phyloP scores from a whole-genome alignment of 768 basidiomycete genomes.

The Kwoniella europaea region DNA sequence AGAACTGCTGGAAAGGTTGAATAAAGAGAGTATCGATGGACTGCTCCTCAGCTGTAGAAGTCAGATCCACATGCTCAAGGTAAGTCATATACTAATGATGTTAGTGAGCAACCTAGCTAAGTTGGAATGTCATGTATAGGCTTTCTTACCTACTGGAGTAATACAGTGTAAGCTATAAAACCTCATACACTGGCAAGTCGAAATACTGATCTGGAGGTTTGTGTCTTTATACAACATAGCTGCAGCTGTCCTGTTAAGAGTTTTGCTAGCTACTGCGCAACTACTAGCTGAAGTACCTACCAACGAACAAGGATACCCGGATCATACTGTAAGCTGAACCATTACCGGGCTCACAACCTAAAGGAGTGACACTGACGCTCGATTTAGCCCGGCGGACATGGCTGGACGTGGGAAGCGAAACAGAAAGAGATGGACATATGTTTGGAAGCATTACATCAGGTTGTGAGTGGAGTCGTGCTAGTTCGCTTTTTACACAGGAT shows the following conservation, averaged over 20 bases:
- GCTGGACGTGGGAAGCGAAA: constrained; percentile 47
- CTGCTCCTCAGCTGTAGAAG: constrained; percentile 29
- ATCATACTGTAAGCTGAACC: constrained; percentile 28
- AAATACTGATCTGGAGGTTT: not conserved
- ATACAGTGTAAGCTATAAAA: constrained; percentile 34
- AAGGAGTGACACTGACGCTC: not conserved
- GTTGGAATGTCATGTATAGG: constrained; percentile 10
- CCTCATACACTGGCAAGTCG: not conserved
- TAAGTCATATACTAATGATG: constrained; percentile 6
- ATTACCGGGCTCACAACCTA: not conserved
- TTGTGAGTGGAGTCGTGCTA: constrained; percentile 23
- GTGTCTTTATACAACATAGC: constrained; percentile 6
- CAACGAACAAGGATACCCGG: constrained; percentile 45
- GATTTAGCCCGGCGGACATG: constrained; percentile 35
- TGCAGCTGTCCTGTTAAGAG: constrained; percentile 30
- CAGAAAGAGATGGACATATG: constrained; percentile 29
- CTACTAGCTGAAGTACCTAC: constrained; percentile 41
- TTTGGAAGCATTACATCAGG: constrained; percentile 40
- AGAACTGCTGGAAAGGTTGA: constrained; percentile 32
- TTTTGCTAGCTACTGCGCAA: constrained; percentile 30
- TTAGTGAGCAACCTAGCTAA: not conserved
- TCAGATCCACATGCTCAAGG: constrained; percentile 37
- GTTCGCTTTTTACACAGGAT: not conserved
- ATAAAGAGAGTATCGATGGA: constrained; percentile 38
- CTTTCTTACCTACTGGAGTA: constrained; percentile 34